phyloP scores from a whole-genome alignment of 2,329 filamentous ascomycete genomes.

The Stylonectria norvegica region DNA sequence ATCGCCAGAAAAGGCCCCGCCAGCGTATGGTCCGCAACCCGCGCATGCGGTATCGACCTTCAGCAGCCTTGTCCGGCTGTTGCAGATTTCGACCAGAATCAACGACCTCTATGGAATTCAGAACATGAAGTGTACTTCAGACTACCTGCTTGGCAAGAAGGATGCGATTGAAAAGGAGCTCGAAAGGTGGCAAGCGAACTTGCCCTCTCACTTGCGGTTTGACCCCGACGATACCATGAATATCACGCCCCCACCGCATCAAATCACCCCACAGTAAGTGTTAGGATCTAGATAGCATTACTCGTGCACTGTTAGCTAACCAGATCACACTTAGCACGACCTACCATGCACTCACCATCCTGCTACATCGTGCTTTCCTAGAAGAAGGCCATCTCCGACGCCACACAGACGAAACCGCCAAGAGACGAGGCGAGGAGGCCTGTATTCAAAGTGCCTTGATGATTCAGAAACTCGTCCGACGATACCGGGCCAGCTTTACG shows the following conservation, averaged over 20 bases:
- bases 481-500: slow-evolving; percentile 38
- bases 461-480: slow-evolving; percentile 35
- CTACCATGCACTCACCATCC: slow-evolving; percentile 41
- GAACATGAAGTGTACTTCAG: slow-evolving; percentile 25
- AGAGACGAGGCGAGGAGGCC: slow-evolving; percentile 26
- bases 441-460: slow-evolving; percentile 32
- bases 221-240: slow-evolving; percentile 24
- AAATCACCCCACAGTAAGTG: slow-evolving; percentile 31
- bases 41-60: slow-evolving; percentile 29
- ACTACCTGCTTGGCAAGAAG: slow-evolving; percentile 26
- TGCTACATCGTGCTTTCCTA: slow-evolving; percentile 44
- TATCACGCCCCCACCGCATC: slow-evolving; percentile 27
- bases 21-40: slow-evolving; percentile 26
- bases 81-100: slow-evolving; percentile 29
- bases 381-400: slow-evolving; percentile 30
- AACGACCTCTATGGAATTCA: slow-evolving; percentile 28
- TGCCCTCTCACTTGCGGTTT: slow-evolving; percentile 26
- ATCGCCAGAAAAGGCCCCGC: slow-evolving; percentile 23
- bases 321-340: slow-evolving; percentile 21
- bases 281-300: too few relatives aligned
- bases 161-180: slow-evolving; percentile 25
- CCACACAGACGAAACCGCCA: slow-evolving; percentile 26
- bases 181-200: slow-evolving; percentile 25
- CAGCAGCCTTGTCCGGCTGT: slow-evolving; percentile 25
- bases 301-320: too few relatives aligned